Evolutionary conservation across 2,329 filamentous ascomycete species (phyloP), one percentile per base, ranked within the genome.

Genomic region (Botrytis porri): DNA sequence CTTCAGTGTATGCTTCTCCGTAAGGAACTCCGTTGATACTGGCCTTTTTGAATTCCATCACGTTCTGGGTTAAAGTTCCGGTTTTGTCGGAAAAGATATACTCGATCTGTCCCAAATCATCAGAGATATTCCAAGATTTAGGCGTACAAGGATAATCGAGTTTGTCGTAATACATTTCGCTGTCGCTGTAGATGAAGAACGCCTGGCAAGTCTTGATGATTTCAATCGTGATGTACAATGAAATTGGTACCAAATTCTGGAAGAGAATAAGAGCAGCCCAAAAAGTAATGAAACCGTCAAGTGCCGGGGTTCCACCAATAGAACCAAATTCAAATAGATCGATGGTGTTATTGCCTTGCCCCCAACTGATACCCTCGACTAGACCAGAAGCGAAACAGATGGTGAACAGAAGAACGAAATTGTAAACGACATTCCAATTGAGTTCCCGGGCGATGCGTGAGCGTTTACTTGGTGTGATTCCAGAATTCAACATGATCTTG

Each of bases 41-140:
- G 72, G 92, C 94, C 83, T 99, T 99, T 83, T 98, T 99, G 88
- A 98, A 99, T 82, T 99, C 97, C 96, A 97, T 97, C 70, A 97
- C 92, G 81, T 97, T 97, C 79, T 97, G 93, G 0, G 93, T 97
- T 76, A 97, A 84, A 3, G 93, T 97, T 73, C 93, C 93, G 0
- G 93, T 97, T 83, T 97, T 97, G 85, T 97, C 93, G 0, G 93
- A 98, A 83, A 99, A 99, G 77, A 99, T 97, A 84, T 98, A 99
- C 83, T 98, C 96, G 75, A 99, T 97, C 83, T 99, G 96, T 20
- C 96, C 96, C 64, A 99, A 87, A 79, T 99, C 97, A 80, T 99
- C 96, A 0, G 95, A 98, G 69, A 99, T 98, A 81, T 98, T 99
- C 96, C 96, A 99, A 0, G 95, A 94, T 80, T 98, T 98, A 8